Evolutionary conservation across 2,329 filamentous ascomycete species (phyloP), one percentile per base, ranked within the genome.

Genomic region (Aspergillus sojae): DNA sequence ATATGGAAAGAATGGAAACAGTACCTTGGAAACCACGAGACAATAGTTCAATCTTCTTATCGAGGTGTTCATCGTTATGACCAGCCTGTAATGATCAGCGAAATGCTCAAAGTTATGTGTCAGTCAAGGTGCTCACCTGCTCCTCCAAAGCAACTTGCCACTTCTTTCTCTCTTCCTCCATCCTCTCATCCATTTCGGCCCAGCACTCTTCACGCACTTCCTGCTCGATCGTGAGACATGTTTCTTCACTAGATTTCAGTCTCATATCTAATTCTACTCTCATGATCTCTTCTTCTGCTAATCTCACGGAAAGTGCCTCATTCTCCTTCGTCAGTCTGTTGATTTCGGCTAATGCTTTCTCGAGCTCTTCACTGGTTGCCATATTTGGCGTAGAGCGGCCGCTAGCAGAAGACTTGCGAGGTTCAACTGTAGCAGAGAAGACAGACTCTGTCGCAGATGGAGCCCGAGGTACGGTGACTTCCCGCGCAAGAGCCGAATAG

Each of bases 401-500:
- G 65, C 75, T 80, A 1, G 65, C 65, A 28, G 70, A 72, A 43
- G 70, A 72, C 43, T 72, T 75, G 6, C 78, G 79, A n/a, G 73
- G 73, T 21, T 67, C 68, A n/a, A 71, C 64, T 10, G 69, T 68
- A 62, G 65, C 66, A 41, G 77, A 77, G 66, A 82, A 67, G 39
- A 95, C 91, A 0, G 90, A 91, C 48, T 88, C 88, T 0, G 91
- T 91, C 57, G 94, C 88, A 55, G 91, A 95, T 0, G 94, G 94
- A 9, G 96, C 88, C 5, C 94, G 90, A 6, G 94, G 93, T 1
- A 97, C 92, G 0, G 94, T 96, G 12, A 98, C 91, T 79, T 98
- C 94, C 23, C 93, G 88, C 0, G 95, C 95, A 5, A 99, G 85
- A 0, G 95, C 94, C 26, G 92, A 95, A 79, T 99, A 99, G 21